A percentile compares a stretch with the other conserved stretches of the same genome.
Conservation (phyloP, 192 early-diverging fungal genomes). For the Coemansia sp. region DNA sequence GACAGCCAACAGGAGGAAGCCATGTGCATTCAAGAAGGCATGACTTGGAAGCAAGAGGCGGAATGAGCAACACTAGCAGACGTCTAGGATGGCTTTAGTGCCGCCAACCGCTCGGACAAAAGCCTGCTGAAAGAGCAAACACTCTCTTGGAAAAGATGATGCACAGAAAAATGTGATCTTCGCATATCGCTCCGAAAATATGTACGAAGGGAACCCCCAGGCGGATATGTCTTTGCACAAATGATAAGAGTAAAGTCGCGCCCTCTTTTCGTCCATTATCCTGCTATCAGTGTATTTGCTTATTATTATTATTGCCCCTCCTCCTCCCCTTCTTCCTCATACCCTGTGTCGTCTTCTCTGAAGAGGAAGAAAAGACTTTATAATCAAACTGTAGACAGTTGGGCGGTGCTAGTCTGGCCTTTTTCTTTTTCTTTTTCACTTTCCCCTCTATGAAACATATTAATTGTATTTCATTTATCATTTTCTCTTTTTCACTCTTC, state of each 20-base stretch:
- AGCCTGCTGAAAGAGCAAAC: too few species aligned
- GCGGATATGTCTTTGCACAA: neutral
- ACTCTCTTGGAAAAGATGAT: neutral
- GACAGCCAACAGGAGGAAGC: too few species aligned
- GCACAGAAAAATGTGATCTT: neutral
- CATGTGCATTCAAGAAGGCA: too few species aligned
- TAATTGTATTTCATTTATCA: neutral
- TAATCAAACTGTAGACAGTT: conserved; percentile 6
- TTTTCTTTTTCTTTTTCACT: conserved; percentile 18
- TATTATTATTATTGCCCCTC: neutral
- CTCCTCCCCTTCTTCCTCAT: neutral
- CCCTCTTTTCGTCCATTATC: neutral
- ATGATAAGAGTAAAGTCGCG: neutral
- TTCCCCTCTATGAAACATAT: conserved; percentile 2
- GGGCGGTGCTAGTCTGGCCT: neutral
- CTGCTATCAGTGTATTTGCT: neutral
- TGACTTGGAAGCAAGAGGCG: too few species aligned
- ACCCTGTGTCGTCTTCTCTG: neutral
- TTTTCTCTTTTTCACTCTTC: conserved; percentile 13
- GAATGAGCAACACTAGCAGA: too few species aligned
- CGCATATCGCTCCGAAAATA: conserved; percentile 7
- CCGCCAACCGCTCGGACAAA: too few species aligned
- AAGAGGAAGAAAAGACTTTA: neutral
- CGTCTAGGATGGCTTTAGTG: too few species aligned
- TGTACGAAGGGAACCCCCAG: neutral